Conservation (phyloP, 345 rosid species). For the Melaleuca quinquenervia region DNA sequence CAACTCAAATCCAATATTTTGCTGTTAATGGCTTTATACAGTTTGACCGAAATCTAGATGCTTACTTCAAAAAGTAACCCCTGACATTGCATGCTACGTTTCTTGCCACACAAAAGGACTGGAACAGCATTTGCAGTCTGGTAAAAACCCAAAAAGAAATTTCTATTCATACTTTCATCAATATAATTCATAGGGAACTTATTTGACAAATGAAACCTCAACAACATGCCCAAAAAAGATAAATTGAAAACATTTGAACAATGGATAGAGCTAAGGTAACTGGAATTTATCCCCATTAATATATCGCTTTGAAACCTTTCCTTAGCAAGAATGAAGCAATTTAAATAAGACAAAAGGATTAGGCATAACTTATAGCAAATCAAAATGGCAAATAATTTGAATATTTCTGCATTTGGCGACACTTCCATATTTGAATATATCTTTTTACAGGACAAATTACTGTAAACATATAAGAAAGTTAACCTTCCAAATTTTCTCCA, state of each 20-base stretch:
- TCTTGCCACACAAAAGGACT: constrained; percentile 88
- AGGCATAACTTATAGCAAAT: neutral
- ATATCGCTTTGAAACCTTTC: neutral
- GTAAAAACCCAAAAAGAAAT: neutral
- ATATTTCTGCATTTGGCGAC: neutral
- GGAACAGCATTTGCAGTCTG: constrained; percentile 85
- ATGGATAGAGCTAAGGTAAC: neutral
- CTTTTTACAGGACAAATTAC: neutral
- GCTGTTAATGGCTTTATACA: neutral
- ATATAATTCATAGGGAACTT: neutral
- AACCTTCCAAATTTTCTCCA: neutral
- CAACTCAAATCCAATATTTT: neutral
- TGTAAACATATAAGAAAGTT: neutral
- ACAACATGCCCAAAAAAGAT: neutral
- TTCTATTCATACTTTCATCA: neutral
- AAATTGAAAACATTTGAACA: neutral
- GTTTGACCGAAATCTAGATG: neutral
- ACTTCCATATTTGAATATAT: neutral
- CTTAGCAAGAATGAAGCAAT: neutral
- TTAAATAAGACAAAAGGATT: neutral
- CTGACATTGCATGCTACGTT: constrained; percentile 99
- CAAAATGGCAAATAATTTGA: neutral
- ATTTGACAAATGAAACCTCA: neutral
- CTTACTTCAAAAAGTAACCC: constrained; percentile 95
- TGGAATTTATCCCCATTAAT: neutral